Conservation (phyloP, 2,329 filamentous ascomycete species). For the Hypoxylon rubiginosum region DNA sequence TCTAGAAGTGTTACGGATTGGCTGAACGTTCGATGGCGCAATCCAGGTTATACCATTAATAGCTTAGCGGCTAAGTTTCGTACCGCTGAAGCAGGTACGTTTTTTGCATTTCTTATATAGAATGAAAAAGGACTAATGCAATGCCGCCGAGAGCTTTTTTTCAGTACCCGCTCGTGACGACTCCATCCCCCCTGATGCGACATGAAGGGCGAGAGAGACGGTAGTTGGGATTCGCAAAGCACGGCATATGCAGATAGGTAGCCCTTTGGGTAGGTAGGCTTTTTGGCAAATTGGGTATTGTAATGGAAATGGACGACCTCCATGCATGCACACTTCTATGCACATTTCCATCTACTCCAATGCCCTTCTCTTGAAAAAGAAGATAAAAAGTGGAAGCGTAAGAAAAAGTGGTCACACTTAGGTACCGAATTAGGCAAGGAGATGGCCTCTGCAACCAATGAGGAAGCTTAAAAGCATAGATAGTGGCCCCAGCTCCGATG, state of each 20-base stretch:
- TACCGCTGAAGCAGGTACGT: conserved; percentile 10
- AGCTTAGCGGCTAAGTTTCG: conserved; percentile 32
- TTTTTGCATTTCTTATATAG: conserved; percentile 8
- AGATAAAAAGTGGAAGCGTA: conserved; percentile 3
- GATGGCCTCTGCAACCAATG: conserved; percentile 26
- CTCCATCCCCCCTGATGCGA: conserved; percentile 12
- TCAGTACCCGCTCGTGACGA: conserved; percentile 13
- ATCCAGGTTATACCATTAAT: conserved; percentile 38
- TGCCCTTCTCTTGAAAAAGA: neutral
- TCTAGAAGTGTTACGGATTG: conserved; percentile 20
- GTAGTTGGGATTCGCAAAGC: conserved; percentile 7
- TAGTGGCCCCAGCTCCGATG: conserved; percentile 32
- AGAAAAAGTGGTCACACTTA: conserved; percentile 6
- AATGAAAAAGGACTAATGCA: conserved; percentile 8
- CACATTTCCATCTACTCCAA: too few relatives aligned
- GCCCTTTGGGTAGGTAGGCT: neutral
- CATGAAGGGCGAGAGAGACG: conserved; percentile 10
- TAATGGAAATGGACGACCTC: conserved; percentile 6
- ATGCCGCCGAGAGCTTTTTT: conserved; percentile 18
- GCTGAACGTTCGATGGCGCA: conserved; percentile 42
- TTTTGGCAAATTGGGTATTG: conserved; percentile 17
- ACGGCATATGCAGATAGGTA: conserved; percentile 5
- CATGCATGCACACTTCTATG: neutral
- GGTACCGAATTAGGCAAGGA: conserved; percentile 36
- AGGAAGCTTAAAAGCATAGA: conserved; percentile 6